phyloP scores from a whole-genome alignment of 2,329 filamentous ascomycete genomes.

The Parasarocladium wereldwijsianum region DNA sequence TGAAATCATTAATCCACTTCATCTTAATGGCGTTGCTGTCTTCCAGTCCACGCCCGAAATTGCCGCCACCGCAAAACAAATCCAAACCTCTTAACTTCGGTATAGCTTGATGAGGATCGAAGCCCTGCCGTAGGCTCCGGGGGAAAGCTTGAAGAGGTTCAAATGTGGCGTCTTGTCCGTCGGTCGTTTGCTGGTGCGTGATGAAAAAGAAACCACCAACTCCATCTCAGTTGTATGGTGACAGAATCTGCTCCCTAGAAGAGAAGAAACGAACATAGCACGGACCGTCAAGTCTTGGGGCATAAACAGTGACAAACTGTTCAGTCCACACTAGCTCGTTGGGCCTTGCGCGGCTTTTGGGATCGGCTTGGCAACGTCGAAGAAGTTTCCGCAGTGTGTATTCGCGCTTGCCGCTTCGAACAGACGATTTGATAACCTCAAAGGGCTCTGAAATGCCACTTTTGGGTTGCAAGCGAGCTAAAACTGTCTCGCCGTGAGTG shows the following conservation, averaged over 20 bases:
- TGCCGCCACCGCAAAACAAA: conserved; percentile 66
- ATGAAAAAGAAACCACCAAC: conserved; percentile 54
- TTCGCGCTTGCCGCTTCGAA: too few relatives aligned
- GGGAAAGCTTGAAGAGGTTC: conserved; percentile 21
- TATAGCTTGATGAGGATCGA: conserved; percentile 24
- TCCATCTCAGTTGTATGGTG: conserved; percentile 52
- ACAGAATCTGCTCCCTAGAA: conserved; percentile 28
- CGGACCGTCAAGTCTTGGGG: conserved; percentile 29
- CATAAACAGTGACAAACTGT: conserved; percentile 20
- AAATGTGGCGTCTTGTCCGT: conserved; percentile 5
- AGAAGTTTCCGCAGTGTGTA: conserved; percentile 36
- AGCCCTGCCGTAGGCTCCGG: conserved; percentile 34
- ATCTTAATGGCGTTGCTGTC: conserved; percentile 53
- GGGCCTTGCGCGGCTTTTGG: conserved; percentile 12
- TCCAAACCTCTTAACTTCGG: conserved; percentile 46
- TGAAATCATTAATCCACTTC: conserved; percentile 54
- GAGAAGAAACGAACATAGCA: conserved; percentile 47
- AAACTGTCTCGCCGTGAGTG: conserved; percentile 43
- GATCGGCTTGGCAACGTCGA: conserved; percentile 29
- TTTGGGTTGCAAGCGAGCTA: conserved; percentile 21
- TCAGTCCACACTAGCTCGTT: conserved; percentile 49
- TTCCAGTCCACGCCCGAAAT: conserved; percentile 62
- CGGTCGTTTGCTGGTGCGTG: conserved; percentile 19
- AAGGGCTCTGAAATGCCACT: conserved; percentile 39
- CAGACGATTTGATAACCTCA: conserved; percentile 33